phyloP scores from a whole-genome alignment of 257 asterid species.

The Petunia axillaris region DNA sequence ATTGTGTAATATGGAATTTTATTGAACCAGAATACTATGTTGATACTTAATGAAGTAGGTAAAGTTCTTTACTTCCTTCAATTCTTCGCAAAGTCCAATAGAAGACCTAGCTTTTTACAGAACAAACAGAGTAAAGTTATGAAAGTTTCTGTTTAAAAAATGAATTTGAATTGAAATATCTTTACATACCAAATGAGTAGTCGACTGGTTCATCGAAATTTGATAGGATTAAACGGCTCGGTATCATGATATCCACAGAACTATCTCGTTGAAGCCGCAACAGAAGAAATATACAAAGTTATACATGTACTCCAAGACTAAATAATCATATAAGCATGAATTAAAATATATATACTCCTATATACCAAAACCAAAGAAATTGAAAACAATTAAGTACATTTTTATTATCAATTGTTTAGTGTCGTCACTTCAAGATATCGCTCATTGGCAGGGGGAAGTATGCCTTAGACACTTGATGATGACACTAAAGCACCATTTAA shows the following conservation, averaged over 20 bases:
- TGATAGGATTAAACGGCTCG: conserved; percentile 51
- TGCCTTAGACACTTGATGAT: no score
- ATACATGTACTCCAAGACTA: no score
- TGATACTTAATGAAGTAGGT: neutral
- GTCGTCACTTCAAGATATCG: no score
- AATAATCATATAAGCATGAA: no score
- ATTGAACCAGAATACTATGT: neutral
- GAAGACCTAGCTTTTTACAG: neutral
- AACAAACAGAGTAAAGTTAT: conserved; percentile 14
- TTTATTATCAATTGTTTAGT: no score
- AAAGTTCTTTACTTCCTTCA: neutral
- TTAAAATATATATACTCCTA: no score
- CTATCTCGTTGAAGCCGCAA: conserved; percentile 28
- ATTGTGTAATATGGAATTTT: neutral
- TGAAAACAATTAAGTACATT: no score
- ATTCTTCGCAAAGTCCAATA: neutral
- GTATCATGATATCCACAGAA: conserved; percentile 47
- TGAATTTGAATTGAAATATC: neutral
- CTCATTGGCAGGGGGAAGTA: no score
- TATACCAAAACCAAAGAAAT: no score
- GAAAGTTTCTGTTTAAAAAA: conserved; percentile 28
- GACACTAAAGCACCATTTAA: no score
- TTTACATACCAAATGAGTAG: conserved; percentile 46
- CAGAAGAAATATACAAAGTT: no score
- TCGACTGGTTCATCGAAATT: conserved; percentile 40